Base-by-base conservation (phyloP, 805 yeast genomes). In the Lipomyces mesembrius region DNA sequence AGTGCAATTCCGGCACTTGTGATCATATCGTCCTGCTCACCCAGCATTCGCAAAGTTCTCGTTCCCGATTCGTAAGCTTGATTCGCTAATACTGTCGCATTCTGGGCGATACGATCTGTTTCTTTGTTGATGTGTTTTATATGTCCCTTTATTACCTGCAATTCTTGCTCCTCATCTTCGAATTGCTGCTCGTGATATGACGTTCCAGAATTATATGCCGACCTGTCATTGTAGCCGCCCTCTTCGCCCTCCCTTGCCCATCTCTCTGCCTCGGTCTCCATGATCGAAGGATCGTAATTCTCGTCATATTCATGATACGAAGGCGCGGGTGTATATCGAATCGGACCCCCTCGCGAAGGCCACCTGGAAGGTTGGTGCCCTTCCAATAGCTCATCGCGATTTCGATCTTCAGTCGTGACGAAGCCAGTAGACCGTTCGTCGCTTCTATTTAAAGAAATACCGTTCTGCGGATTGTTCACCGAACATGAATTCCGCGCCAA, bases 191-290 rank as follows among this genome's bases (percentile, higher is more conserved):
- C 5, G 8, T 34, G 37, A 27, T 54, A 54, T 22, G 25, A 29
- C 2, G 9, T 17, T 11, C 12, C 27, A 49, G 29, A 37, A 5
- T 1, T 46, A 8, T 29, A 17, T 12, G 22, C 53, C 29, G 53
- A 27, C 27, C 4, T 1, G 59, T 37, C 51, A 11, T 55, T 12
- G 5, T 6, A 17, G 49, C 20, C 22, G 32, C 58, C 59, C 7
- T 7, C 32, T n/a, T 37, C 22, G 32, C 58, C 59, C 7, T 7
- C 32, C 27, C 65, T 43, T 9, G 27, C 59, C n/a, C 9, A 20
- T 2, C 67, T 22, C 37, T 65, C 68, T 22, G 32, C 27, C 51
- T 62, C 67, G 11, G 68, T 65, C 39, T 65, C 68, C 68, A 65
- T 65, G 27, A 65, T 62, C 35, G 68, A 65, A 11, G 68, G 67